These are phyloP conservation scores for Stachybotrys chlorohalonatus DNA, from an alignment of 2,329 filamentous ascomycete species.

Conservation along the genomic window DNA sequence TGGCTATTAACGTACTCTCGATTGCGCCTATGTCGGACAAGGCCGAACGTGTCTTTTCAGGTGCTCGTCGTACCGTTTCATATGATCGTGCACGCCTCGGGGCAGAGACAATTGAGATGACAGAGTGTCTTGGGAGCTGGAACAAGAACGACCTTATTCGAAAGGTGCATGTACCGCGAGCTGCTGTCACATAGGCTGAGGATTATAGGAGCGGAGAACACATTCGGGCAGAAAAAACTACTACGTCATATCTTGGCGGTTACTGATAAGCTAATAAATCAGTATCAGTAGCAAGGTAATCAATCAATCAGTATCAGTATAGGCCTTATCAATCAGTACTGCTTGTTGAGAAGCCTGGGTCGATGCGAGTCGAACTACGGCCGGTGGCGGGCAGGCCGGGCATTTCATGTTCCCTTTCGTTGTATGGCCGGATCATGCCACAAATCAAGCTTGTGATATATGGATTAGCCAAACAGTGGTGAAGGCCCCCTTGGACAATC, in stretches of 20 bases:
- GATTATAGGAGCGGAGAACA: too few species aligned
- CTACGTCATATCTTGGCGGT: neutral
- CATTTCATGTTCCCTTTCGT: too few species aligned
- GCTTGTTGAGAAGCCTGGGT: conserved; percentile 1
- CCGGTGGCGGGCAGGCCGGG: too few species aligned
- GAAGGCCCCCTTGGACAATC: too few species aligned
- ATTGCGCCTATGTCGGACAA: conserved; percentile 5
- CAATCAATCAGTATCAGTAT: neutral
- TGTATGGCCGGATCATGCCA: too few species aligned
- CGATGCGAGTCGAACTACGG: too few species aligned
- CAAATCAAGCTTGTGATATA: too few species aligned
- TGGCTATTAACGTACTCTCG: conserved; percentile 3
- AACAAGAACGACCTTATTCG: neutral
- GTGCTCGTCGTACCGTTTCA: conserved; percentile 4
- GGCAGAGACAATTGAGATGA: conserved; percentile 5
- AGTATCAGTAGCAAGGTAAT: neutral
- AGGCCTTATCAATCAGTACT: neutral
- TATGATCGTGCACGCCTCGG: conserved; percentile 5
- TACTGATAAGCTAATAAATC: neutral
- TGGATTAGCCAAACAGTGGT: too few species aligned
- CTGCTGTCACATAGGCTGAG: too few species aligned
- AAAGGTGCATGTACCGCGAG: neutral
- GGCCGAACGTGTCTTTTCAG: conserved; percentile 4
- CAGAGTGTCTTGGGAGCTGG: conserved; percentile 5
- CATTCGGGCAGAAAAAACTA: neutral